Percentiles rank a stretch among this genome's conserved stretches.
Conservation (phyloP, 2,329 filamentous ascomycete genomes). For the Metarhizium robertsii region DNA sequence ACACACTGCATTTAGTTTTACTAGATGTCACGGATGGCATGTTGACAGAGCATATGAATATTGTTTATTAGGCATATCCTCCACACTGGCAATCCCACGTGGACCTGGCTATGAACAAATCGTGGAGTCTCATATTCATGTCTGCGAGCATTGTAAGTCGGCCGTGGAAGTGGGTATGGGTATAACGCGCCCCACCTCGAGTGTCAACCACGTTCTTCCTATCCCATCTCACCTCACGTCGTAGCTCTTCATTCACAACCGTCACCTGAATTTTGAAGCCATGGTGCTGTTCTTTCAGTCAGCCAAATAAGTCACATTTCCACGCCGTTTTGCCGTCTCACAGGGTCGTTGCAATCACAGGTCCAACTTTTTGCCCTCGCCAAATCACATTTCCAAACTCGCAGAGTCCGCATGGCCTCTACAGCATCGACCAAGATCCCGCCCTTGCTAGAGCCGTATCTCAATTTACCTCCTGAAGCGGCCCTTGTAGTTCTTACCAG, state of each 20-base stretch:
- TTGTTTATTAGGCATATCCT: not conserved
- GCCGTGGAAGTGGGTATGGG: not conserved
- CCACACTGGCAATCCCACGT: not conserved
- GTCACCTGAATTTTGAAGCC: too few species aligned
- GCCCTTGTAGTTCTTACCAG: conserved; percentile 60
- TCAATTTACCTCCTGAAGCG: conserved; percentile 45
- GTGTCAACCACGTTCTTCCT: not conserved
- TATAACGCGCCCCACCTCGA: not conserved
- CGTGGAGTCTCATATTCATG: too few species aligned
- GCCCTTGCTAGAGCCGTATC: conserved; percentile 54
- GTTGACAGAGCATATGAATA: not conserved
- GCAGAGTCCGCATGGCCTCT: conserved; percentile 28
- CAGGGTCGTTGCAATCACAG: not conserved
- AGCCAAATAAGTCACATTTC: not conserved
- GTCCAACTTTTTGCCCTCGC: not conserved
- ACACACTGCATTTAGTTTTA: not conserved
- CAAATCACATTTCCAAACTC: not conserved
- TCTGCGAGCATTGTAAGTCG: too few species aligned
- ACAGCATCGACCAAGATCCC: conserved; percentile 36
- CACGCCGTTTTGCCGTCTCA: not conserved
- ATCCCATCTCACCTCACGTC: too few species aligned
- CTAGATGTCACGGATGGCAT: not conserved
- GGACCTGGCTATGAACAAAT: too few species aligned
- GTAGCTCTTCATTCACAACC: not conserved
- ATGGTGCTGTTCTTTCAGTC: too few species aligned